Conservation (phyloP, 768 basidiomycete genomes). For the Calocera cornea region DNA sequence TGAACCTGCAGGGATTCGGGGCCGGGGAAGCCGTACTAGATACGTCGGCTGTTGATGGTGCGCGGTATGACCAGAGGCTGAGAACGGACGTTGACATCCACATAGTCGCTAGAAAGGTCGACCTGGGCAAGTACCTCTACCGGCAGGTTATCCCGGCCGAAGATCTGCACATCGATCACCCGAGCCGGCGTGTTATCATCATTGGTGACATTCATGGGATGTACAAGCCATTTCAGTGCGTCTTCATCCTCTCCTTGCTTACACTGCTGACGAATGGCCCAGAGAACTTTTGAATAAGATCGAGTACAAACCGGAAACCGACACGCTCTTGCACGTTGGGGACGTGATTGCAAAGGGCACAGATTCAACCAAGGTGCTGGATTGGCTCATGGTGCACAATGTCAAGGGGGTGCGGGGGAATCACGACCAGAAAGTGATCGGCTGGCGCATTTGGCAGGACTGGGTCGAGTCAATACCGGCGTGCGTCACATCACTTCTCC, state of each 20-base stretch:
- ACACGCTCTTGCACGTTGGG: slow-evolving; percentile 69
- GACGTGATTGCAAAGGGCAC: slow-evolving; percentile 66
- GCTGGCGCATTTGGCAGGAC: slow-evolving; percentile 78
- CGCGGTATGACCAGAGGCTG: neutral
- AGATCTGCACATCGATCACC: slow-evolving; percentile 15
- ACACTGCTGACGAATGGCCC: slow-evolving; percentile 7
- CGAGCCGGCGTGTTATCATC: slow-evolving; percentile 44
- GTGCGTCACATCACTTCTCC: slow-evolving; percentile 16
- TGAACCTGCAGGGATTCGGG: neutral
- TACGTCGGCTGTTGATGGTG: neutral
- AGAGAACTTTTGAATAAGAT: slow-evolving; percentile 53
- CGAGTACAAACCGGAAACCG: slow-evolving; percentile 43
- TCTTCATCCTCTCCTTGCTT: neutral
- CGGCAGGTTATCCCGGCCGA: slow-evolving; percentile 12
- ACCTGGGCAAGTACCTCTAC: neutral
- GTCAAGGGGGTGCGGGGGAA: slow-evolving; percentile 82
- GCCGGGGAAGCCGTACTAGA: neutral
- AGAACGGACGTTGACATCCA: neutral
- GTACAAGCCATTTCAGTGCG: slow-evolving; percentile 52
- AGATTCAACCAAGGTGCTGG: slow-evolving; percentile 49
- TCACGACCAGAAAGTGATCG: slow-evolving; percentile 80
- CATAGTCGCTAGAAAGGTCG: neutral
- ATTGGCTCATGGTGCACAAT: slow-evolving; percentile 47
- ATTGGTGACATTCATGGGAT: slow-evolving; percentile 87
- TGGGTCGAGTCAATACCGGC: slow-evolving; percentile 41